Conservation (phyloP, 495 filamentous ascomycete genomes). For the Podospora bellae-mahoneyi region DNA sequence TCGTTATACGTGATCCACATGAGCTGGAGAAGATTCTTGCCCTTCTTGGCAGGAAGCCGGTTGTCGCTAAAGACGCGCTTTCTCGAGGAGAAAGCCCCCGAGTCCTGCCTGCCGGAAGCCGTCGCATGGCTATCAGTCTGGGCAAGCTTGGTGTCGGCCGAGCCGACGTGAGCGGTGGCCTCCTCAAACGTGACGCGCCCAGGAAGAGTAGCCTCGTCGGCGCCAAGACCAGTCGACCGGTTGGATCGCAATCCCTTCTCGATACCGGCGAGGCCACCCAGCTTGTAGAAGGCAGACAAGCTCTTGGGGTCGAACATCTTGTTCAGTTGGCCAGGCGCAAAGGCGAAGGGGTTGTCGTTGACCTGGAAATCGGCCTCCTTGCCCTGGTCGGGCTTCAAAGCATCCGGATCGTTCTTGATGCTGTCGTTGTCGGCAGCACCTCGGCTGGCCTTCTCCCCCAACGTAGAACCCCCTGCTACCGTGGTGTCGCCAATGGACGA, state of each 20-base stretch:
- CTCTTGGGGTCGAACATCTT: slow-evolving; percentile 77
- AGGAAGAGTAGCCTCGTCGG: slow-evolving; percentile 59
- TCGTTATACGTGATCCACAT: slow-evolving; percentile 89
- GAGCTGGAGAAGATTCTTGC: slow-evolving; percentile 65
- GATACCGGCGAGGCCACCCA: slow-evolving; percentile 65
- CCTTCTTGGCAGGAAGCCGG: slow-evolving; percentile 67
- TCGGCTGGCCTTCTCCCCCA: slow-evolving; percentile 38
- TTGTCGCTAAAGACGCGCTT: slow-evolving; percentile 71
- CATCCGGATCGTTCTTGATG: slow-evolving; percentile 50
- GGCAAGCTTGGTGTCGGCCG: slow-evolving; percentile 14
- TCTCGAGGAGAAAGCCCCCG: slow-evolving; percentile 55
- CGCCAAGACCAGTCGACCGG: slow-evolving; percentile 59
- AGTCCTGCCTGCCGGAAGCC: slow-evolving; percentile 18
- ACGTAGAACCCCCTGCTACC: slow-evolving; percentile 34
- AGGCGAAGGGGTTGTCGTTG: slow-evolving; percentile 67
- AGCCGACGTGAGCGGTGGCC: slow-evolving; percentile 38
- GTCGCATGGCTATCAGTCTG: slow-evolving; percentile 14
- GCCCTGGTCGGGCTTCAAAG: slow-evolving; percentile 64
- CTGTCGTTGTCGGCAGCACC: slow-evolving; percentile 42
- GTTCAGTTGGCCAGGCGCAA: slow-evolving; percentile 64
- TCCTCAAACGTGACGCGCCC: slow-evolving; percentile 60
- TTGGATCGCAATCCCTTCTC: slow-evolving; percentile 67
- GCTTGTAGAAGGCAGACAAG: slow-evolving; percentile 62
- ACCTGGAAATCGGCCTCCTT: slow-evolving; percentile 63
- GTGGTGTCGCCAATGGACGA: slow-evolving; percentile 44